phyloP scores from a whole-genome alignment of 2,329 filamentous ascomycete species.

The Alternaria sp. region DNA sequence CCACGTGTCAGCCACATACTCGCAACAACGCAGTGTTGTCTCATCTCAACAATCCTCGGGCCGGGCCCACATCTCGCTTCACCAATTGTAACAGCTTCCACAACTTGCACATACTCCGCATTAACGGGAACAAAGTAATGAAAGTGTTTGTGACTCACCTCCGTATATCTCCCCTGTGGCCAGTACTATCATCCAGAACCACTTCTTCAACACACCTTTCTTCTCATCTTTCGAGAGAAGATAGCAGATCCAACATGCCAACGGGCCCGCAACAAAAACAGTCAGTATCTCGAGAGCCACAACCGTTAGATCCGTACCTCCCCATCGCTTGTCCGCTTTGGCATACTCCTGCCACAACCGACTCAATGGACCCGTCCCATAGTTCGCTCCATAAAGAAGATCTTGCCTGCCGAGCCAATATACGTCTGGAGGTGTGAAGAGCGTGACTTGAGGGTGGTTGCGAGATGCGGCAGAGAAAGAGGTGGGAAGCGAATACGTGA shows the following conservation, averaged over 20 bases:
- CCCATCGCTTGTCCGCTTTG: constrained; percentile 70
- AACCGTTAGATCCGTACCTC: constrained; percentile 65
- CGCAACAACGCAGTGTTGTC: constrained; percentile 28
- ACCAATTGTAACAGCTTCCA: constrained; percentile 17
- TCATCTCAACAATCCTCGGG: constrained; percentile 28
- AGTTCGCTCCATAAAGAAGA: constrained; percentile 67
- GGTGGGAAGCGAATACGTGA: constrained; percentile 59
- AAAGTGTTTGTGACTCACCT: constrained; percentile 47
- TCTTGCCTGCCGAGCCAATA: constrained; percentile 65
- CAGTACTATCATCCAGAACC: constrained; percentile 66
- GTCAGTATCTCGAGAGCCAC: constrained; percentile 69
- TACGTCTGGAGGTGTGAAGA: constrained; percentile 57
- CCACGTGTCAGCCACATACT: constrained; percentile 50
- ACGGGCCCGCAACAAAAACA: constrained; percentile 66
- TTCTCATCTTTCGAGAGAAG: constrained; percentile 54
- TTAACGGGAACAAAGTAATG: constrained; percentile 8
- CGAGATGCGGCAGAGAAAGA: constrained; percentile 40
- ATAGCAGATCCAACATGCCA: constrained; percentile 67
- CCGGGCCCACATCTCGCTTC: constrained; percentile 33
- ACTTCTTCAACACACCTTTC: constrained; percentile 50
- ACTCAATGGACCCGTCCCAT: constrained; percentile 63
- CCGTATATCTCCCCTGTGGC: constrained; percentile 73
- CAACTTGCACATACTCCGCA: constrained; percentile 14
- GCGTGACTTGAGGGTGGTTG: constrained; percentile 43
- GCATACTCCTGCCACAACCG: constrained; percentile 72